Percentiles rank a stretch among this genome's conserved stretches.
phyloP scores from a whole-genome alignment of 768 basidiomycete species.

The Pleurotus platypus region DNA sequence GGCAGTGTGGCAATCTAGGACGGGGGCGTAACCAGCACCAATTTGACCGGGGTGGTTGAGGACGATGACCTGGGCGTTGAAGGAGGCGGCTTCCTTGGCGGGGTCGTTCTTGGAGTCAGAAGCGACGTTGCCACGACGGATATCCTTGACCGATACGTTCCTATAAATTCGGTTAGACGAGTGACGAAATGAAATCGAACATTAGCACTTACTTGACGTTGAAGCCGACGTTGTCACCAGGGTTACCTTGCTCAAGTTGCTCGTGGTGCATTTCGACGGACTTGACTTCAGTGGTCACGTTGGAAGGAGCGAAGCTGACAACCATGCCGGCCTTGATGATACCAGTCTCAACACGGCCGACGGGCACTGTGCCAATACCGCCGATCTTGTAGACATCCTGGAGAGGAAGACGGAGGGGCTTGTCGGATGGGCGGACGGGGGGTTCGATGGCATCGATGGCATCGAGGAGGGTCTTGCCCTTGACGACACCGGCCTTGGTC shows the following conservation, averaged over 20 bases:
- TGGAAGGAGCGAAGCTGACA: conserved; percentile 93
- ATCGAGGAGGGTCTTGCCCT: conserved; percentile 99
- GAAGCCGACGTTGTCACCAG: conserved; percentile 99
- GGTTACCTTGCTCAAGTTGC: conserved; percentile 89
- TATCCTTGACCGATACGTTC: conserved; percentile 99
- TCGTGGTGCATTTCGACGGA: conserved; percentile 99
- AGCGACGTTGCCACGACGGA: conserved; percentile 98
- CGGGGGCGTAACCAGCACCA: conserved; percentile 97
- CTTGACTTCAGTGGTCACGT: conserved; percentile 99
- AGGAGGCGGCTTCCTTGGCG: conserved; percentile 97
- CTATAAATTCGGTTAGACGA: conserved; percentile 30
- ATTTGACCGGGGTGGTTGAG: conserved; percentile 99
- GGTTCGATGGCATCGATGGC: conserved; percentile 99
- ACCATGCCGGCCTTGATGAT: conserved; percentile 99
- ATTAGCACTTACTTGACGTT: conserved; percentile 81
- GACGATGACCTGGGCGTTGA: conserved; percentile 99
- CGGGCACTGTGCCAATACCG: conserved; percentile 99
- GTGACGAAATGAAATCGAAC: neutral
- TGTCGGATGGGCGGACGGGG: conserved; percentile 94
- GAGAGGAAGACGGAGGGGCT: conserved; percentile 99
- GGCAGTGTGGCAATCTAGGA: conserved; percentile 99
- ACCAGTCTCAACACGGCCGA: conserved; percentile 99
- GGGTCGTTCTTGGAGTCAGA: conserved; percentile 99
- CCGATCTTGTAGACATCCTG: conserved; percentile 99
- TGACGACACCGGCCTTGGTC: conserved; percentile 86